Conservation (phyloP, 164 flowering plant genomes). For the grape (Vitis vinifera) region DNA sequence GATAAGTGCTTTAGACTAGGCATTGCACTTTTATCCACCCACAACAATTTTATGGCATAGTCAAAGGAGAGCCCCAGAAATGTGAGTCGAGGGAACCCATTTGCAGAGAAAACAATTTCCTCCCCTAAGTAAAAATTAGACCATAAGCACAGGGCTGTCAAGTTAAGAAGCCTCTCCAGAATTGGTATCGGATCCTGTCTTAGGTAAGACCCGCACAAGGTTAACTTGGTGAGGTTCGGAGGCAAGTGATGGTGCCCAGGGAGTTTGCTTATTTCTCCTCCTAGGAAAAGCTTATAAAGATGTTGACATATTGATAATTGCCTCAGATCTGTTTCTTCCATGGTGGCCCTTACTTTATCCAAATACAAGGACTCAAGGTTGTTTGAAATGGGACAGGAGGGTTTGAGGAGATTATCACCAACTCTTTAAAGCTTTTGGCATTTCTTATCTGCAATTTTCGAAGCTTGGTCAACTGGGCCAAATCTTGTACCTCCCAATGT, state of each 20-base stretch:
- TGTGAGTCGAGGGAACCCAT: no score
- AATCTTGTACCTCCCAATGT: constrained; percentile 3
- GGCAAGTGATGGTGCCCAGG: constrained; percentile 14
- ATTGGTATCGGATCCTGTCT: no score
- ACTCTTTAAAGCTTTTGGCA: not conserved
- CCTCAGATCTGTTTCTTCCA: not conserved
- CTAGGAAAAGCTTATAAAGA: constrained; percentile 9
- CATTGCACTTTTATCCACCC: no score
- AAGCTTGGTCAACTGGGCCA: constrained; percentile 8
- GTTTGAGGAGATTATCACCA: not conserved
- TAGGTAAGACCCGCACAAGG: no score
- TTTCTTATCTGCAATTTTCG: not conserved
- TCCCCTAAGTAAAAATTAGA: no score
- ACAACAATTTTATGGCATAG: no score
- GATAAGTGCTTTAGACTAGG: no score
- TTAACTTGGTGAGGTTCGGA: constrained; percentile 13
- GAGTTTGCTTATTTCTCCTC: constrained; percentile 12
- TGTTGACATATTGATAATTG: not conserved
- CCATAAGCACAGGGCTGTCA: no score
- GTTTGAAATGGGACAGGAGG: not conserved
- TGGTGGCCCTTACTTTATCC: no score
- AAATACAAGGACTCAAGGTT: constrained; percentile 6
- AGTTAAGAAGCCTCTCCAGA: no score
- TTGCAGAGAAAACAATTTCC: no score
- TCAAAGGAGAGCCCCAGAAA: no score